Conservation (phyloP, 352 stramenopile genomes). For the Aphanomyces euteiches region DNA sequence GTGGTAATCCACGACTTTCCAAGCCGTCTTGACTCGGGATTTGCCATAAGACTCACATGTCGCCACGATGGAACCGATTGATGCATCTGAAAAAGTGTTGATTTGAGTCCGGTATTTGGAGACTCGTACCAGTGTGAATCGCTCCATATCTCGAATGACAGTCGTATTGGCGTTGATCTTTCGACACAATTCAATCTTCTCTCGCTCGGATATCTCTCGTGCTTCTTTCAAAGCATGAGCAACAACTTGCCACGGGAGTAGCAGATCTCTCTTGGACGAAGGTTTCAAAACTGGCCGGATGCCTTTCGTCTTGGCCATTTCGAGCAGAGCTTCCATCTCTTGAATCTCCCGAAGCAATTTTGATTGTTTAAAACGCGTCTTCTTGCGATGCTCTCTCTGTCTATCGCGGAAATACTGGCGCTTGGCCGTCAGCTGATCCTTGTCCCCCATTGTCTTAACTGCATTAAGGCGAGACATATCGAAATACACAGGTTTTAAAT, state of each 20-base stretch:
- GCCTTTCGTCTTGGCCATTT: background rate
- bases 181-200: background rate
- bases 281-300: background rate
- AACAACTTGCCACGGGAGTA: constrained; percentile 4
- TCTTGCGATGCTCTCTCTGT: constrained; percentile 13
- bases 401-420: constrained; percentile 8
- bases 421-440: background rate
- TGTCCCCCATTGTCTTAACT: background rate
- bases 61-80: constrained; percentile 7
- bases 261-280: background rate
- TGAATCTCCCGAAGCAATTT: background rate
- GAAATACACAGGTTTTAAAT: constrained; percentile 5
- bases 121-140: background rate
- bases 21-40: constrained; percentile 10
- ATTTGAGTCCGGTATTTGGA: background rate
- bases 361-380: background rate
- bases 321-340: background rate
- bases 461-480: background rate
- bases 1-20: constrained; percentile 20
- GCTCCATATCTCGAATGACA: constrained; percentile 19
- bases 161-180: background rate
- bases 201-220: background rate
- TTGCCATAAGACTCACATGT: constrained; percentile 16
- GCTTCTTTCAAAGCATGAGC: background rate
- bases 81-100: background rate